Percentiles rank a stretch among this genome's conserved stretches.
phyloP scores from a whole-genome alignment of 306 rosid genomes.

The Dalbergia cochinchinensis region DNA sequence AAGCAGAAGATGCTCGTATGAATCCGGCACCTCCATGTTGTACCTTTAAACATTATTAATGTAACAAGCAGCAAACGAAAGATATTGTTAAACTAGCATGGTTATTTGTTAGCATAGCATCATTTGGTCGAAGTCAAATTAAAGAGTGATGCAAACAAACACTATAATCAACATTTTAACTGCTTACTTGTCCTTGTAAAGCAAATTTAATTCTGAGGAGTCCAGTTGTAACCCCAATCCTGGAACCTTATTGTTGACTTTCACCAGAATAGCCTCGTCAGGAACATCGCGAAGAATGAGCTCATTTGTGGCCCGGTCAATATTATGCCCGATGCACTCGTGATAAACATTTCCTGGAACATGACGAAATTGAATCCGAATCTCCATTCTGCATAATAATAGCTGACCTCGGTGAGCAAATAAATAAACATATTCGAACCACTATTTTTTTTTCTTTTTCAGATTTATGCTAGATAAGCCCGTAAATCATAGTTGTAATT shows the following conservation, averaged over 20 bases:
- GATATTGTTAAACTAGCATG: neutral
- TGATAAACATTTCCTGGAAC: conserved; percentile 86
- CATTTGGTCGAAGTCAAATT: conserved; percentile 16
- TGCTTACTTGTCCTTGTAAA: conserved; percentile 86
- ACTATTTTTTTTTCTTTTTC: neutral
- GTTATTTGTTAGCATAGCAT: neutral
- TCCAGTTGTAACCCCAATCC: conserved; percentile 90
- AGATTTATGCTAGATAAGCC: conserved; percentile 20
- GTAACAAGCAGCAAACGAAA: conserved; percentile 27
- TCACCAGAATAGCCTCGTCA: conserved; percentile 86
- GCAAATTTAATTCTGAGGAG: conserved; percentile 86
- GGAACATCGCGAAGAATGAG: conserved; percentile 89
- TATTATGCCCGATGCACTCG: conserved; percentile 68
- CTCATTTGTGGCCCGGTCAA: conserved; percentile 77
- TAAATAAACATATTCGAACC: conserved; percentile 5
- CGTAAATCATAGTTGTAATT: neutral
- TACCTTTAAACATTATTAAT: conserved; percentile 57
- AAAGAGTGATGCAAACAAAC: conserved; percentile 21
- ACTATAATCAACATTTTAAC: conserved; percentile 19
- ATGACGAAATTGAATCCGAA: conserved; percentile 79
- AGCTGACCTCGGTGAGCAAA: conserved; percentile 30
- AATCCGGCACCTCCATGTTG: conserved; percentile 84
- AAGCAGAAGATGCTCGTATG: conserved; percentile 90
- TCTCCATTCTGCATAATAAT: conserved; percentile 82
- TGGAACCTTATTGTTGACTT: conserved; percentile 92